These are phyloP conservation scores for Trichosporon sp. DNA, from an alignment of 1,284 basidiomycete species.

Conservation along the genomic window DNA sequence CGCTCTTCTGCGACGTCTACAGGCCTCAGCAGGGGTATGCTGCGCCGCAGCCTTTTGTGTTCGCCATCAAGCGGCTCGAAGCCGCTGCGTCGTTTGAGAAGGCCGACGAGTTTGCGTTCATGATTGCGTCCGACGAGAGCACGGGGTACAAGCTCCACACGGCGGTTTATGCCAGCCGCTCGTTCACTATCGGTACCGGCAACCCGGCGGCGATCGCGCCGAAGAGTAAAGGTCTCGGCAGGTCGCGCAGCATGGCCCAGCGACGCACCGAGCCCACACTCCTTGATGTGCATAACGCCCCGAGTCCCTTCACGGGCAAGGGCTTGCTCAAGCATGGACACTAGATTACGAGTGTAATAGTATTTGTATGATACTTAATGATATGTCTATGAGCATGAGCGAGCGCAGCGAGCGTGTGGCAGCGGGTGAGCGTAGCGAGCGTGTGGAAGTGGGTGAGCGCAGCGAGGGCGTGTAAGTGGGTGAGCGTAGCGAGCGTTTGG, in stretches of 20 bases:
- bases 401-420: too few relatives aligned
- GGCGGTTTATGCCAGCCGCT: constrained; percentile 31
- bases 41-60: constrained; percentile 64
- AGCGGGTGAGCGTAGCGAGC: too few relatives aligned
- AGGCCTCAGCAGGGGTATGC: constrained; percentile 56
- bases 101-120: constrained; percentile 72
- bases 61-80: constrained; percentile 75
- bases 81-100: constrained; percentile 77
- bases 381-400: too few relatives aligned
- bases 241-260: background rate
- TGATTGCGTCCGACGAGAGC: constrained; percentile 64
- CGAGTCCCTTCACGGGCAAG: constrained; percentile 11
- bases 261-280: background rate
- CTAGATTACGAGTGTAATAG: constrained; percentile 2
- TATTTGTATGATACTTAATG: background rate
- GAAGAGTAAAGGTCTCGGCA: background rate
- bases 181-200: constrained; percentile 8
- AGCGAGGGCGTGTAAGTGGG: too few relatives aligned
- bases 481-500: too few relatives aligned
- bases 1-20: constrained; percentile 76
- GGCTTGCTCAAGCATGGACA: constrained; percentile 8
- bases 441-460: too few relatives aligned
- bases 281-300: constrained; percentile 3
- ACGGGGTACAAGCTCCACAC: constrained; percentile 34
- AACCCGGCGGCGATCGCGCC: background rate